Evolutionary conservation across 768 basidiomycete species (phyloP).

Genomic region (Boletus fagicola): DNA sequence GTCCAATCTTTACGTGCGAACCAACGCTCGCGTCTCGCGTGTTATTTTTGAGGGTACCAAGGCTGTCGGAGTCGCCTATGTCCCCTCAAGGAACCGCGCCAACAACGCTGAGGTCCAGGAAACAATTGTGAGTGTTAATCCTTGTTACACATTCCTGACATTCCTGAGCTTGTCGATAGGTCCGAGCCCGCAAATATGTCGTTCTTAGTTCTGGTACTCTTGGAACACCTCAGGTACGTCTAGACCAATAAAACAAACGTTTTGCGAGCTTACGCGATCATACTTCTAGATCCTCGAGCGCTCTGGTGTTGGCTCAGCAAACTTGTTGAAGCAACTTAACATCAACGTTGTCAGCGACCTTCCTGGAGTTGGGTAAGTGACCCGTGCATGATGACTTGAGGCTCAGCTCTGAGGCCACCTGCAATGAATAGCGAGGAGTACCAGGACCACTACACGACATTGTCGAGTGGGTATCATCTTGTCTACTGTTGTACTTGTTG

Average conservation of each 20-base stretch:
- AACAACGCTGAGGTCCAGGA: constrained; percentile 52
- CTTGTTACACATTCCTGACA: not conserved
- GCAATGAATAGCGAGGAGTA: constrained; percentile 53
- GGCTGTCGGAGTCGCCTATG: constrained; percentile 70
- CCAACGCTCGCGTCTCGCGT: constrained; percentile 63
- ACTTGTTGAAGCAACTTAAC: constrained; percentile 53
- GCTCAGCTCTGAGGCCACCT: constrained; percentile 2
- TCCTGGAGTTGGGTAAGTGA: constrained; percentile 62
- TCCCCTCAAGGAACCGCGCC: constrained; percentile 58
- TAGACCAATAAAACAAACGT: not conserved
- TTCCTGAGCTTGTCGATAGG: constrained; percentile 14
- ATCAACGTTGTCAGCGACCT: constrained; percentile 67
- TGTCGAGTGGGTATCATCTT: constrained; percentile 44
- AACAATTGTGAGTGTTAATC: constrained; percentile 44
- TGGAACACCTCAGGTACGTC: constrained; percentile 54
- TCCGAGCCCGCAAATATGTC: constrained; percentile 64
- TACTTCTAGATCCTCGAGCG: constrained; percentile 58
- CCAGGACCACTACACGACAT: constrained; percentile 73
- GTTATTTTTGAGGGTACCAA: constrained; percentile 73
- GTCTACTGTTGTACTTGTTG: not conserved
- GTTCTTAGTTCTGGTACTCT: constrained; percentile 66
- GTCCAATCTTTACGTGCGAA: constrained; percentile 62
- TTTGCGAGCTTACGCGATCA: not conserved
- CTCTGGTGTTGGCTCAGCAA: constrained; percentile 61
- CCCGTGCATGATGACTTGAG: not conserved